phyloP scores from a whole-genome alignment of 352 stramenopile species.

The Pythium vanterpoolii region DNA sequence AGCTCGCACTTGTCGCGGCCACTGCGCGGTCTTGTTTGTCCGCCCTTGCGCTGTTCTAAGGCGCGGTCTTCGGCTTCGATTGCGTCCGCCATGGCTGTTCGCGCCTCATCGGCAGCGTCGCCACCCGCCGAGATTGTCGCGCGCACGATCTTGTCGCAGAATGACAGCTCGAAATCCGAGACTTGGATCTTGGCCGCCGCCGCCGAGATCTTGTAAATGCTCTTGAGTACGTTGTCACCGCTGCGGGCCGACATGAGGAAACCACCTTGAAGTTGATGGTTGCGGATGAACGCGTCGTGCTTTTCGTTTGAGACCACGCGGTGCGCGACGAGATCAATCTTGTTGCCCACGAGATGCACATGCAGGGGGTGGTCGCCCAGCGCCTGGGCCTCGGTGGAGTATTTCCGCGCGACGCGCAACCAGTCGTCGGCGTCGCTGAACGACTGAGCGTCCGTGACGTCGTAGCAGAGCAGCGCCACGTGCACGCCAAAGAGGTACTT shows the following conservation, averaged over 20 bases:
- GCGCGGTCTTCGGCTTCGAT: conserved; percentile 79
- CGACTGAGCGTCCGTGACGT: conserved; percentile 82
- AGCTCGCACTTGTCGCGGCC: conserved; percentile 18
- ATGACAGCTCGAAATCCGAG: conserved; percentile 79
- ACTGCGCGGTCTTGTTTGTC: not conserved
- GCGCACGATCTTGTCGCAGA: conserved; percentile 68
- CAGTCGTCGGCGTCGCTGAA: conserved; percentile 84
- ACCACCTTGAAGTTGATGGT: conserved; percentile 53
- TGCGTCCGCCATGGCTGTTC: conserved; percentile 64
- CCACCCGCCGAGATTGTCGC: conserved; percentile 38
- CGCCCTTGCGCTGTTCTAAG: conserved; percentile 35
- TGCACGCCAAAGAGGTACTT: conserved; percentile 84
- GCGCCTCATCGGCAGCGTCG: conserved; percentile 34
- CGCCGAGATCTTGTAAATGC: conserved; percentile 74
- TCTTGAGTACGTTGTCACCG: conserved; percentile 80
- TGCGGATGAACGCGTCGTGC: conserved; percentile 73
- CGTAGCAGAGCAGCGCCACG: conserved; percentile 83
- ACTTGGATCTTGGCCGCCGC: conserved; percentile 64
- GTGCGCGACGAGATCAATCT: conserved; percentile 80
- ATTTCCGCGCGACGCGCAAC: conserved; percentile 38
- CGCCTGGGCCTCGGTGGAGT: conserved; percentile 25
- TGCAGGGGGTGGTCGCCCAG: conserved; percentile 31
- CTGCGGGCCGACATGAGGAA: conserved; percentile 84
- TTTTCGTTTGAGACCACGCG: conserved; percentile 65
- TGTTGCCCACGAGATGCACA: conserved; percentile 84